Percentiles rank a stretch among this genome's conserved stretches.
phyloP scores from a whole-genome alignment of 805 yeast species.

The Naumovozyma baii region DNA sequence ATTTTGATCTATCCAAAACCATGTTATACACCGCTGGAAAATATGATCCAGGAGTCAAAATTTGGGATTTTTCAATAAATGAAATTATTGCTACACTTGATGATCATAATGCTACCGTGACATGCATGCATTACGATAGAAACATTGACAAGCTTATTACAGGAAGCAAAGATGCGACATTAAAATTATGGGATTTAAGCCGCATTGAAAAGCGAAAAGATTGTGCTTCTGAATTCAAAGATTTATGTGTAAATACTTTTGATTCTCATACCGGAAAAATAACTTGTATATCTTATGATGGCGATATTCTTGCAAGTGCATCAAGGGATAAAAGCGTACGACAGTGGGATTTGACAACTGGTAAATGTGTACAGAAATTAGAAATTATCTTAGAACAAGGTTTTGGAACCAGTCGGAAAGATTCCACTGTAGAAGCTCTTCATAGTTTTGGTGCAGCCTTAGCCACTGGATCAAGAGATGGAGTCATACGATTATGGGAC shows the following conservation, averaged over 20 bases:
- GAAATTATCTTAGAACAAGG: constrained; percentile 36
- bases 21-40: constrained; percentile 63
- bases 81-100: constrained; percentile 42
- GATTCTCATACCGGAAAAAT: constrained; percentile 60
- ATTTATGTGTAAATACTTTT: constrained; percentile 38
- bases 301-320: constrained; percentile 48
- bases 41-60: constrained; percentile 64
- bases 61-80: constrained; percentile 68
- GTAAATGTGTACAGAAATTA: constrained; percentile 58
- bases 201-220: too few relatives aligned
- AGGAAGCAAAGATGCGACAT: constrained; percentile 56
- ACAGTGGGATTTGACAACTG: constrained; percentile 64
- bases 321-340: constrained; percentile 62
- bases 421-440: constrained; percentile 50
- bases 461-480: constrained; percentile 72
- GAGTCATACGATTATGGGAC: constrained; percentile 68
- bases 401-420: not conserved
- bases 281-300: constrained; percentile 49
- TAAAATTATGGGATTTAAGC: constrained; percentile 43
- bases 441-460: constrained; percentile 68
- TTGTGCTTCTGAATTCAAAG: too few relatives aligned
- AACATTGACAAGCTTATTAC: constrained; percentile 29
- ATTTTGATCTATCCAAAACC: constrained; percentile 65
- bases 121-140: constrained; percentile 51
- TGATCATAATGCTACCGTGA: constrained; percentile 59